Base-by-base conservation (phyloP, 257 asterid species). In the Capsicum rhomboideum region DNA sequence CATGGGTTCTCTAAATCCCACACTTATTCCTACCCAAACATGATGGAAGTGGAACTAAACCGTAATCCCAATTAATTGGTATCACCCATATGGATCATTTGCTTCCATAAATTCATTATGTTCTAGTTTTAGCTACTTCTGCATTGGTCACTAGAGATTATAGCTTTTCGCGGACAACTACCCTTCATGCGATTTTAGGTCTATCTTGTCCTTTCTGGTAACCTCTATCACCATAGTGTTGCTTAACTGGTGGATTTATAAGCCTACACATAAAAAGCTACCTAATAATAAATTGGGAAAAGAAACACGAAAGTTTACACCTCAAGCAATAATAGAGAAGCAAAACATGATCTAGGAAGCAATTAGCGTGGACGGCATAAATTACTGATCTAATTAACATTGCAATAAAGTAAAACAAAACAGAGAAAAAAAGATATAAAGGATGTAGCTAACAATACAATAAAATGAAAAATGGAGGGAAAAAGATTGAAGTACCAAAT, bases 401-500 rank as follows among this genome's bases (percentile, higher is more conserved):
- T 81, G 21, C 50, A 59, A 81, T 61, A 44, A 59, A 50, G 44
- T 44, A 23, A 71, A 71, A 85, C 16, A 42, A 74, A 68, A 34
- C 21, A 68, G 14, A 68, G 14, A 31, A 67, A 31, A 42, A 8
- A n/a, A n/a, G n/a, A 16, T 17, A 67, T 67, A 8, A 67, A 31
- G 11, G 50, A 67, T 67, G 26, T 17, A 67, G 49, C 50, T 67
- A 67, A 31, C 77, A 34, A 68, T 68, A 42, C 28, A 68, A 37
- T 18, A 68, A 68, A 49, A 34, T n/a, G 28, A 52, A 2, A 34
- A 68, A 17, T 66, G 74, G 44, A 78, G 6, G 88, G 77, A 64
- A 31, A 85, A 40, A 52, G 52, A 29, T 58, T 53, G 40, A 79
- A 86, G 46, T 90, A 96, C 99, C 99, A 16, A 96, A 85, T 37